Evolutionary conservation across 805 yeast genomes (phyloP), one percentile per base, ranked within the genome.

Genomic region (Metschnikowia drakensbergensis): DNA sequence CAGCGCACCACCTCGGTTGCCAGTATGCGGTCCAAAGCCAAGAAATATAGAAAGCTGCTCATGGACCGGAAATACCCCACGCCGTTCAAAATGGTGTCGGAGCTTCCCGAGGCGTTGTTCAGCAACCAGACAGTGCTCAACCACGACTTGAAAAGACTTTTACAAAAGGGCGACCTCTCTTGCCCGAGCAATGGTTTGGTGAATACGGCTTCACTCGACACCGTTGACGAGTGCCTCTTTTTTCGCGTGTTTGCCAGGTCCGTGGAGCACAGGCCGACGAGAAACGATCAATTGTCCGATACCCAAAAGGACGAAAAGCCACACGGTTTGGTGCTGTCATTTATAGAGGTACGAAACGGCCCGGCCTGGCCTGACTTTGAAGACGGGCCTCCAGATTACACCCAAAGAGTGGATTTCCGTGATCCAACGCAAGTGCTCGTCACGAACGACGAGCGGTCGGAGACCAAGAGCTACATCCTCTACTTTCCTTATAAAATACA

Each of bases 401-500:
- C 68, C 45, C 71, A 68, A 47, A 58, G 59, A 17, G 54, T 72
- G 3, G 85, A 83, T 30, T 75, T 77, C 46, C 69, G 68, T 37
- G 67, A 68, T 47, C 75, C 79, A 6, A 72, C 77, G 1, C 57
- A 67, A 33, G 80, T 81, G 57, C 69, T 74, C 37, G 64, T 79
- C 4, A 66, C 75, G 1, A 74, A 76, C 37, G 64, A 68, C 2
- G 63, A 70, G 13, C 64, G 62, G 25, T 51, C 67, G 6, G 58
- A 63, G 3, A 61, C 61, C 38, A 59, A 66, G 22, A 62, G 62
- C 48, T 64, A 64, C 34, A 71, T 73, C 3, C 60, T 74, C 33
- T 71, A 74, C 42, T 76, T 73, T 36, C 72, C 82, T 3, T 79
- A 67, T 38, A 73, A 71, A 45, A 76, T 76, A 32, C 76, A 79